phyloP scores from a whole-genome alignment of 768 basidiomycete genomes.

The Leucosporidium scottii region DNA sequence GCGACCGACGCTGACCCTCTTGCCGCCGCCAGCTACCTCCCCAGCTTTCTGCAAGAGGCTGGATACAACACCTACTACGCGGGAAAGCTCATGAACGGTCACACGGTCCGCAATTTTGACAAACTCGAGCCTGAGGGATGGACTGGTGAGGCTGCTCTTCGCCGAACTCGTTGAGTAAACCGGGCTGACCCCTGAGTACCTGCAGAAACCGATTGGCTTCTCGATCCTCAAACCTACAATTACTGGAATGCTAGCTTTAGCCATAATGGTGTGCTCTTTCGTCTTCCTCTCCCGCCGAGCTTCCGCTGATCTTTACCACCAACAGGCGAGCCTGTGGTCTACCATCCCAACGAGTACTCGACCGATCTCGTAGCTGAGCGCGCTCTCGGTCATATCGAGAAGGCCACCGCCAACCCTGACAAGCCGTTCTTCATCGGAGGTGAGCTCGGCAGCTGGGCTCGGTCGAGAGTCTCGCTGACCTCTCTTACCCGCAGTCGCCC shows the following conservation, averaged over 20 bases:
- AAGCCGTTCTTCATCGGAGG: conserved; percentile 32
- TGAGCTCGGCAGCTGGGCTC: neutral
- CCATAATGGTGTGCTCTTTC: neutral
- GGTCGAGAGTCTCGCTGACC: neutral
- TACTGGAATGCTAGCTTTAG: conserved; percentile 17
- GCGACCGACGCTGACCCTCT: neutral
- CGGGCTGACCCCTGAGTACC: neutral
- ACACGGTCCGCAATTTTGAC: conserved; percentile 15
- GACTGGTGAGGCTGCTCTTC: conserved; percentile 2
- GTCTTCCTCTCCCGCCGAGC: neutral
- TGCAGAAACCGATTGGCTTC: conserved; percentile 19
- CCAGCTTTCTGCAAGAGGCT: conserved; percentile 17
- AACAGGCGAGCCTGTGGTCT: neutral
- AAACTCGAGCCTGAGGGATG: conserved; percentile 1
- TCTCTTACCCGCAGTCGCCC: conserved; percentile 8
- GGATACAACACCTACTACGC: conserved; percentile 28
- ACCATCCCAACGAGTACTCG: conserved; percentile 15
- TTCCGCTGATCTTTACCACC: neutral
- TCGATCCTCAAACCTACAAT: conserved; percentile 33
- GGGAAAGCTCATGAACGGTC: conserved; percentile 34
- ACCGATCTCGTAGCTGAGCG: conserved; percentile 28
- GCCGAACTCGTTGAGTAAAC: no score
- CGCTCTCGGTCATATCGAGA: conserved; percentile 12
- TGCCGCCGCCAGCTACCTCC: conserved; percentile 3
- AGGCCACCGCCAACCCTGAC: conserved; percentile 6